phyloP scores from a whole-genome alignment of 2,329 filamentous ascomycete species.

The Pseudocercospora vitis region DNA sequence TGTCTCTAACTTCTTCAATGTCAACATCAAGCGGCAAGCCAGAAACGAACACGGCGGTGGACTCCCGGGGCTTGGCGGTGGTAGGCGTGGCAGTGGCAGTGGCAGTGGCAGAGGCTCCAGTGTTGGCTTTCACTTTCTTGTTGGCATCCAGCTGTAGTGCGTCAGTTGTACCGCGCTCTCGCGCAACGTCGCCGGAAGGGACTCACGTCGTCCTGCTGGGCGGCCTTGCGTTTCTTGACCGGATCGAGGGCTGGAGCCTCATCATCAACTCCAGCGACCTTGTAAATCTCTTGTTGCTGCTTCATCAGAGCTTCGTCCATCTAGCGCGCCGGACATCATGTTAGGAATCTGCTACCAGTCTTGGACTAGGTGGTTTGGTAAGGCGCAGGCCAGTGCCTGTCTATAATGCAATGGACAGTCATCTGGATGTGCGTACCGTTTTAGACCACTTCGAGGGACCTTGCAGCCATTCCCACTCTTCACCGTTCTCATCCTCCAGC shows the following conservation, averaged over 20 bases:
- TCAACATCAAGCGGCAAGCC: slow-evolving; percentile 79
- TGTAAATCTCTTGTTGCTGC: slow-evolving; percentile 63
- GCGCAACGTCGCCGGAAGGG: background rate
- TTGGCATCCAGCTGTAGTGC: slow-evolving; percentile 8
- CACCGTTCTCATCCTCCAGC: slow-evolving; percentile 78
- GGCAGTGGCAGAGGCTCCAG: slow-evolving; percentile 10
- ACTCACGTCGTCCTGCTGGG: slow-evolving; percentile 36
- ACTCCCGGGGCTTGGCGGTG: slow-evolving; percentile 53
- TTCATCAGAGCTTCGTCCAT: slow-evolving; percentile 61
- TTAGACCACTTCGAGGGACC: slow-evolving; percentile 73
- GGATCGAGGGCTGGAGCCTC: slow-evolving; percentile 40
- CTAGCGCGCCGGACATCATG: slow-evolving; percentile 38
- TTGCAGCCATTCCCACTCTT: slow-evolving; percentile 80
- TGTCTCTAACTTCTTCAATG: slow-evolving; percentile 73
- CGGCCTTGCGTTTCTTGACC: slow-evolving; percentile 45
- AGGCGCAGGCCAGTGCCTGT: slow-evolving; percentile 31
- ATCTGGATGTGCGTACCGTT: slow-evolving; percentile 48
- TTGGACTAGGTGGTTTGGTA: slow-evolving; percentile 2
- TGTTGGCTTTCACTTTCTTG: slow-evolving; percentile 16
- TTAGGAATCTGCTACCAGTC: slow-evolving; percentile 21
- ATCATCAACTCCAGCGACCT: slow-evolving; percentile 60
- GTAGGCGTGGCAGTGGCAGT: slow-evolving; percentile 11
- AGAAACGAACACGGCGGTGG: slow-evolving; percentile 90
- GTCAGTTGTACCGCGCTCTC: slow-evolving; percentile 4
- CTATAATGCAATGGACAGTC: slow-evolving; percentile 24